phyloP scores from a whole-genome alignment of 345 rosid species.

The Arabis alpina region DNA sequence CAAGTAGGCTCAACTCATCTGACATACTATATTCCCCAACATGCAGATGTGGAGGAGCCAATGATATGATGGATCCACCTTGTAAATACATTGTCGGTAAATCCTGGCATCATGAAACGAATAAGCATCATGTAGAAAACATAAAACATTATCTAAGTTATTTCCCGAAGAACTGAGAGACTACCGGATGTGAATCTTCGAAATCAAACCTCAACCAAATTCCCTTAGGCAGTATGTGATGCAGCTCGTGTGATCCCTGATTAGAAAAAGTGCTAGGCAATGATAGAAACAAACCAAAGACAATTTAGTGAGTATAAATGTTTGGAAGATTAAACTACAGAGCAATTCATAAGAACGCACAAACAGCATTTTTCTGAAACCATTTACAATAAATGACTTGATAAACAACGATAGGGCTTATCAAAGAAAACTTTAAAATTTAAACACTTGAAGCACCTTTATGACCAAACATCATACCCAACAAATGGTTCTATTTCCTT shows the following conservation, averaged over 20 bases:
- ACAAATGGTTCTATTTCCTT: too few species aligned
- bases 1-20: constrained; percentile 77
- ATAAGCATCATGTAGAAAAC: constrained; percentile 8
- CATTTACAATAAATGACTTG: background rate
- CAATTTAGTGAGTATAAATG: constrained; percentile 20
- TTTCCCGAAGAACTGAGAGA: constrained; percentile 7
- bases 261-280: constrained; percentile 54
- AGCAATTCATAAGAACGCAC: constrained; percentile 23
- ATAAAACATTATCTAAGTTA: background rate
- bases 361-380: constrained; percentile 1
- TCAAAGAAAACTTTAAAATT: background rate
- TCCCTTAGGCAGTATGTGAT: constrained; percentile 65
- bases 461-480: too few species aligned
- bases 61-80: constrained; percentile 86
- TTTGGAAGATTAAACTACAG: constrained; percentile 5
- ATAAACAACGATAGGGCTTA: background rate
- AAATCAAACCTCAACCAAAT: constrained; percentile 84
- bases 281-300: constrained; percentile 15
- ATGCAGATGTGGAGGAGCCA: constrained; percentile 70
- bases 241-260: constrained; percentile 54
- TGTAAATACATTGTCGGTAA: constrained; percentile 78
- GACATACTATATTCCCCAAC: constrained; percentile 62
- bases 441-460: too few species aligned
- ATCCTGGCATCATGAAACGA: constrained; percentile 57
- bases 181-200: constrained; percentile 86